A percentile compares a stretch with the other conserved stretches of the same genome.
These are phyloP conservation scores for Parasitella parasitica DNA, from an alignment of 371 early-diverging fungal species.

Conservation along the genomic window DNA sequence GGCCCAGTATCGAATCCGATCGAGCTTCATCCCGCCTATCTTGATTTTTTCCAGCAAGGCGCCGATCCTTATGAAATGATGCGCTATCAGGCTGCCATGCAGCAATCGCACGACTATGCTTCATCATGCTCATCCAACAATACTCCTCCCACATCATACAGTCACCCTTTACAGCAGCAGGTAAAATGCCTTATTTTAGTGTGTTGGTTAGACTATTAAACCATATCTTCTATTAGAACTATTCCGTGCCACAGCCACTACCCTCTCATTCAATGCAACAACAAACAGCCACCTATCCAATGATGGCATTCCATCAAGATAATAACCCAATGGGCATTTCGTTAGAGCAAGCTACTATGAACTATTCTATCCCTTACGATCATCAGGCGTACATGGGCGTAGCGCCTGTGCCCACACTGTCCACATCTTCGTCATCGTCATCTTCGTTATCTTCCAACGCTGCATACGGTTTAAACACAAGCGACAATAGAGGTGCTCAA, in stretches of 20 bases:
- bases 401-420: slow-evolving; percentile 14
- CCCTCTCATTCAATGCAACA: not conserved
- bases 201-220: not conserved
- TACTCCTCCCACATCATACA: slow-evolving; percentile 7
- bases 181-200: not conserved
- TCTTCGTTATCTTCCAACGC: slow-evolving; percentile 11
- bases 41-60: slow-evolving; percentile 9
- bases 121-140: slow-evolving; percentile 15
- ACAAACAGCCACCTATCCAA: slow-evolving; percentile 11
- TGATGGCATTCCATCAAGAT: slow-evolving; percentile 19
- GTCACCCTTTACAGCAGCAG: slow-evolving; percentile 6
- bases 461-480: not conserved
- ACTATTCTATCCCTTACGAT: slow-evolving; percentile 18
- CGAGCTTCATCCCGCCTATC: slow-evolving; percentile 12
- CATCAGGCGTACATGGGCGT: slow-evolving; percentile 5
- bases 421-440: slow-evolving; percentile 15
- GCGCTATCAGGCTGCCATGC: slow-evolving; percentile 20
- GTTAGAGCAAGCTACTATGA: slow-evolving; percentile 7
- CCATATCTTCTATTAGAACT: not conserved
- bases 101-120: slow-evolving; percentile 21
- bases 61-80: slow-evolving; percentile 18
- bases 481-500: slow-evolving; percentile 4
- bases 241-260: not conserved
- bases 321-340: slow-evolving; percentile 1
- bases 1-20: slow-evolving; percentile 14